Base-by-base conservation (phyloP, 257 asterid genomes). In the Solanum pennellii region DNA sequence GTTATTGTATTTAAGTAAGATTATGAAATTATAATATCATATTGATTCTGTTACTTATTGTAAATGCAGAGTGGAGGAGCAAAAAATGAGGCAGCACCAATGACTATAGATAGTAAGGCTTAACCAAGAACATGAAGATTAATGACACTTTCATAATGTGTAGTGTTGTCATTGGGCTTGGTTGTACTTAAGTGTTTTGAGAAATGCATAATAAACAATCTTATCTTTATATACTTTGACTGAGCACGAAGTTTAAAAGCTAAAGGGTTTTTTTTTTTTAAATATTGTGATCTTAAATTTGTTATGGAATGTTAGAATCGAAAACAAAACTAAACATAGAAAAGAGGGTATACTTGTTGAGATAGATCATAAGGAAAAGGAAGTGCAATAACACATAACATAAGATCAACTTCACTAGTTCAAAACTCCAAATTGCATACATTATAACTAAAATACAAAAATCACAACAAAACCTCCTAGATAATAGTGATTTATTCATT, bases 31-130 rank as follows among this genome's bases (percentile, higher is more conserved):
- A 44, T 44, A 44, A 11, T 11, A 44, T 44, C 49, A 59, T 59
- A 59, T 82, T 31, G 27, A 85, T n/a, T 75, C 12, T 75, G 45
- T 75, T 39, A 16, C 47, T 45, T 56, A 33, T 12, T 12, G 14
- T 23, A 86, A 77, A 71, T 91, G 89, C 94, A 92, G 95, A 88
- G 86, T 23, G 86, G 74, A 75, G 85, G 74, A 41, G 69, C 88
- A 66, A 89, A 88, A 75, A 87, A 83, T 18, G 92, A 89, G 12
- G 79, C 87, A 79, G 71, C 72, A 83, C 71, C 86, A 5, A 89
- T 33, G 88, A 82, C 89, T 7, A 83, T 89, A 29, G 91, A 92
- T 35, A 89, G 96, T 86, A 93, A 93, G 94, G 89, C 92, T 16
- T 88, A 91, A 89, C 88, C 37, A 73, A 84, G 62, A 20, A 29